Evolutionary conservation across 2,329 filamentous ascomycete genomes (phyloP).

Genomic region (Cladophialophora exuberans): DNA sequence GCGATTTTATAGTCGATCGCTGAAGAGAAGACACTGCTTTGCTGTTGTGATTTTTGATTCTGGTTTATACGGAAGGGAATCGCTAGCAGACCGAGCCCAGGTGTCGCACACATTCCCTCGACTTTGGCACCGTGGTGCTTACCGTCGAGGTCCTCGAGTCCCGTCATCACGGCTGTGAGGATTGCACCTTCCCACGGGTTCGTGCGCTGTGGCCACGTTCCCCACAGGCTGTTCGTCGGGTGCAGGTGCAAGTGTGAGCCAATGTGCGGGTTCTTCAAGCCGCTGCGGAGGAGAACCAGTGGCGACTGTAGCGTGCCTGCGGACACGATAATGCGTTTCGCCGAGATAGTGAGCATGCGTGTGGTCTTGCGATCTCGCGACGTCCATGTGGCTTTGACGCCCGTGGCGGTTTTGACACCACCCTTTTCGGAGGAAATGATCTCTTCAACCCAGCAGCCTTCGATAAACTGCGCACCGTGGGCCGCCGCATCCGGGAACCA

Average conservation of each 20-base stretch:
- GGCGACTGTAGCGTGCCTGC: conserved; percentile 78
- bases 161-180: conserved; percentile 74
- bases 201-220: conserved; percentile 29
- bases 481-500: conserved; percentile 79
- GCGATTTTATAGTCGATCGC: conserved; percentile 74
- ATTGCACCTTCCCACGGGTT: conserved; percentile 63
- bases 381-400: conserved; percentile 75
- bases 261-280: conserved; percentile 78
- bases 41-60: conserved; percentile 30
- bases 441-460: conserved; percentile 74
- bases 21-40: conserved; percentile 33
- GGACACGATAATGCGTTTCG: conserved; percentile 79
- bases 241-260: conserved; percentile 83
- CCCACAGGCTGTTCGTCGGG: conserved; percentile 54
- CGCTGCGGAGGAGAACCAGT: conserved; percentile 74
- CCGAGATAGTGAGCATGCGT: conserved; percentile 71
- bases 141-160: conserved; percentile 80
- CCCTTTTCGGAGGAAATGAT: conserved; percentile 62
- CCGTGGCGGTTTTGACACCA: conserved; percentile 63
- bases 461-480: conserved; percentile 78
- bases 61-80: conserved; percentile 70
- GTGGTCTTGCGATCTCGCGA: conserved; percentile 66
- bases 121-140: conserved; percentile 82
- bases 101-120: conserved; percentile 59
- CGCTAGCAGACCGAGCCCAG: conserved; percentile 18